Evolutionary conservation across 805 yeast genomes (phyloP).

Genomic region (Pichia scutulata): DNA sequence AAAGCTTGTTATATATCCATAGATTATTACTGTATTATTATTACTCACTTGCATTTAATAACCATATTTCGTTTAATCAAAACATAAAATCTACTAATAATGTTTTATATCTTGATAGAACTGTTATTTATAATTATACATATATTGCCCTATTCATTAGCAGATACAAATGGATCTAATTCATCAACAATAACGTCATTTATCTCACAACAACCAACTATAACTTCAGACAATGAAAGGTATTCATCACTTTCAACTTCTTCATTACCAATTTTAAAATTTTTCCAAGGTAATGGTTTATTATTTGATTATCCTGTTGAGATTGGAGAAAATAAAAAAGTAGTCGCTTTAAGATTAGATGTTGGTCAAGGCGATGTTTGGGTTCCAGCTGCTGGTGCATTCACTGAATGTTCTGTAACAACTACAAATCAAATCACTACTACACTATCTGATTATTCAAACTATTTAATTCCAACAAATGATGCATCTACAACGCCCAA

Average conservation of each 20-base stretch:
- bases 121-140: background rate
- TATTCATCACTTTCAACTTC: background rate
- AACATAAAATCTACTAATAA: background rate
- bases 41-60: no score
- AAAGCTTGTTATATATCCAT: no score
- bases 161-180: background rate
- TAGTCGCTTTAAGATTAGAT: conserved; percentile 24
- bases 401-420: conserved; percentile 15
- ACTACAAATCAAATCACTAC: background rate
- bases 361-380: conserved; percentile 23
- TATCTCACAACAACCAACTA: background rate
- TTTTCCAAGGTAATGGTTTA: background rate
- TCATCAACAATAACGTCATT: background rate
- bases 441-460: background rate
- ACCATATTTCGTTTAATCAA: no score
- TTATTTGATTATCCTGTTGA: conserved; percentile 19
- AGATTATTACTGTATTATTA: background rate
- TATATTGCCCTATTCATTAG: background rate
- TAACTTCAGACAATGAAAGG: background rate
- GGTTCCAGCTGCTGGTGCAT: conserved; percentile 23
- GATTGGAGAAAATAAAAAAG: conserved; percentile 22
- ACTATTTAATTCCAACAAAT: background rate
- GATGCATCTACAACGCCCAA: background rate
- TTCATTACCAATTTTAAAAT: conserved; percentile 4
- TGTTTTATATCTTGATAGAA: background rate